Evolutionary conservation across 2,329 filamentous ascomycete genomes (phyloP).

Genomic region (Amylocarpus encephaloides): DNA sequence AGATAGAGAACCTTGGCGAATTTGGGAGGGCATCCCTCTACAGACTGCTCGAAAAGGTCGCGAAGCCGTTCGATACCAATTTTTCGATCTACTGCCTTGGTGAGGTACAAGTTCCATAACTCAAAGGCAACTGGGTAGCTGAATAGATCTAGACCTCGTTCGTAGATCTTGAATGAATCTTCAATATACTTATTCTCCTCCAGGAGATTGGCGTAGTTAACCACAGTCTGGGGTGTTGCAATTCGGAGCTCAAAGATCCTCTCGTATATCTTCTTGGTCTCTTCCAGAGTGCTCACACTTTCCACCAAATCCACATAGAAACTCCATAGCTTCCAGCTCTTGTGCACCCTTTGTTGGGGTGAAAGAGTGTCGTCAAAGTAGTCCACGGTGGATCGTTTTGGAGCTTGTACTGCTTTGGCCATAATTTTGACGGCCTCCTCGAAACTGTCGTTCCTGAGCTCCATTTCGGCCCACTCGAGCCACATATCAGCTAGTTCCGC

Average conservation of each 20-base stretch:
- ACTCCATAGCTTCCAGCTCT: slow-evolving; percentile 99
- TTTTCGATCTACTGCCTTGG: slow-evolving; percentile 92
- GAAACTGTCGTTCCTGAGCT: slow-evolving; percentile 91
- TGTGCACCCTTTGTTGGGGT: slow-evolving; percentile 93
- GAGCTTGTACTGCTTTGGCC: slow-evolving; percentile 95
- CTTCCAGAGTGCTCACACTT: slow-evolving; percentile 82
- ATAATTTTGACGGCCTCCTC: slow-evolving; percentile 92
- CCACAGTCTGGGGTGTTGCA: slow-evolving; percentile 94
- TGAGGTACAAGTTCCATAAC: slow-evolving; percentile 96
- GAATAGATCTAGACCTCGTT: slow-evolving; percentile 95
- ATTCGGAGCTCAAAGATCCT: slow-evolving; percentile 97
- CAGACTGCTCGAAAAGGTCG: slow-evolving; percentile 93
- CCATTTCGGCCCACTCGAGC: slow-evolving; percentile 99
- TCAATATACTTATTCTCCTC: slow-evolving; percentile 95
- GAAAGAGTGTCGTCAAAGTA: slow-evolving; percentile 95
- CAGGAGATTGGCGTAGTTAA: slow-evolving; percentile 94
- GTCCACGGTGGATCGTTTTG: slow-evolving; percentile 95
- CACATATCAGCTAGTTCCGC: slow-evolving; percentile 95
- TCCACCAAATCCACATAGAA: slow-evolving; percentile 98
- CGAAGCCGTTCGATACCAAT: slow-evolving; percentile 90
- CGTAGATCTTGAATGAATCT: slow-evolving; percentile 96
- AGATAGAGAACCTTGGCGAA: slow-evolving; percentile 95
- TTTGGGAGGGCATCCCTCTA: slow-evolving; percentile 89
- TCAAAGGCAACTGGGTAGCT: slow-evolving; percentile 97
- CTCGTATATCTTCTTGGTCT: slow-evolving; percentile 92